Conservation (phyloP, 352 stramenopile genomes). For the Pythium biforme region DNA sequence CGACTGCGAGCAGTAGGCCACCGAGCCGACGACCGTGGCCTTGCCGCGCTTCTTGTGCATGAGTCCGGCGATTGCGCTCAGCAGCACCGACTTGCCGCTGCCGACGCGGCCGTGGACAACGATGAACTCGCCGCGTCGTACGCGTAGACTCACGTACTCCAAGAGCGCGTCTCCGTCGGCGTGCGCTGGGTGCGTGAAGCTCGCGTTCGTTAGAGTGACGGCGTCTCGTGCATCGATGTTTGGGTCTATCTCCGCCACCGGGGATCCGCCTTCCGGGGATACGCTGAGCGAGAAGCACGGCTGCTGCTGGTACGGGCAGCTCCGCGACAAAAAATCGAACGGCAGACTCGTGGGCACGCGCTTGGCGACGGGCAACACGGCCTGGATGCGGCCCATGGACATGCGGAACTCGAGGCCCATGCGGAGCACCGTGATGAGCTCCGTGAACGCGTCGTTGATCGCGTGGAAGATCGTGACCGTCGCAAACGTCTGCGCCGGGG, state of each 20-base stretch:
- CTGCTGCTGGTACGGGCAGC: neutral
- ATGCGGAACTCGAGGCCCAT: conserved; percentile 29
- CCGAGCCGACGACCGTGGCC: conserved; percentile 35
- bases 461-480: conserved; percentile 38
- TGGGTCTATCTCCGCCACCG: neutral
- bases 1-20: conserved; percentile 89
- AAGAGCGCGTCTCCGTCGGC: conserved; percentile 31
- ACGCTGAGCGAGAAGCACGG: neutral
- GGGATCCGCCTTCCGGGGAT: neutral
- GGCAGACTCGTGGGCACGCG: conserved; percentile 2
- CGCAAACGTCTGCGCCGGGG: conserved; percentile 36
- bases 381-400: conserved; percentile 32
- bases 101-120: conserved; percentile 61
- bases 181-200: conserved; percentile 35
- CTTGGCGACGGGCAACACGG: conserved; percentile 17
- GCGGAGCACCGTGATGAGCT: conserved; percentile 22
- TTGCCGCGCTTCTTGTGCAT: conserved; percentile 41
- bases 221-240: conserved; percentile 18
- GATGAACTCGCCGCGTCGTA: conserved; percentile 48
- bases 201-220: conserved; percentile 42
- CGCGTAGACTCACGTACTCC: conserved; percentile 45
- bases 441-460: conserved; percentile 36
- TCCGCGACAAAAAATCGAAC: conserved; percentile 20
- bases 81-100: conserved; percentile 61
- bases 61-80: conserved; percentile 49